Base-by-base conservation (phyloP, 441 rosid species). In the Adansonia gregorii region DNA sequence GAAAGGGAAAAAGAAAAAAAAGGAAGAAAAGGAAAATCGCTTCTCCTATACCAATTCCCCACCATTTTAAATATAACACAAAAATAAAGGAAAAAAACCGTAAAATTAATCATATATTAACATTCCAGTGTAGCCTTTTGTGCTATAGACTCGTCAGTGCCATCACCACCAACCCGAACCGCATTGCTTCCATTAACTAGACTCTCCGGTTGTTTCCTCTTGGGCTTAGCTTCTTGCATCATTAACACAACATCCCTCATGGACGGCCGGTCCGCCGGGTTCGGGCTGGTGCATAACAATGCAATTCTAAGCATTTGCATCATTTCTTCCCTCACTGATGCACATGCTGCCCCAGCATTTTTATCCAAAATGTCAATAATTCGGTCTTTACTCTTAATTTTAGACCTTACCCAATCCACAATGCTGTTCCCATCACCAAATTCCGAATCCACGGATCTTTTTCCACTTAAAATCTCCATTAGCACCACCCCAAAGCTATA, bases 351-450 rank as follows among this genome's bases (percentile, higher is more conserved):
- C 17, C 98, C 98, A 0, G 90, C 92, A 52, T 89, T 87, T 76
- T 89, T 89, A 83, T 95, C 93, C 76, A 95, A 31, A 48, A 95
- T 75, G 58, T 88, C 93, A 11, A 76, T 74, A 0, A 86, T 78
- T 15, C 94, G 92, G 1, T 95, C 89, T 74, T 90, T 92, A 2
- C 75, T 84, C 87, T 90, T 94, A 41, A 90, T 77, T 83, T 92
- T 92, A 10, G 89, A 89, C 86, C 92, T 85, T 6, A 94, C 91
- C 99, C 99, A 95, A 77, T 95, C 99, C 72, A 92, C 99, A 0
- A 95, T 89, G 87, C 93, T 94, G 43, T 92, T 92, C 1, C 97
- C 98, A n/a, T 95, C 99, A 10, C 98, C 99, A n/a, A 89, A 94
- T 54, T 91, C 98, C 0, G 94, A 76, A 8, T 91, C 97, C 0